Evolutionary conservation across 208 protist genomes (phyloP), one percentile per base, ranked within the genome.

Genomic region (Acanthamoeba healyi): DNA sequence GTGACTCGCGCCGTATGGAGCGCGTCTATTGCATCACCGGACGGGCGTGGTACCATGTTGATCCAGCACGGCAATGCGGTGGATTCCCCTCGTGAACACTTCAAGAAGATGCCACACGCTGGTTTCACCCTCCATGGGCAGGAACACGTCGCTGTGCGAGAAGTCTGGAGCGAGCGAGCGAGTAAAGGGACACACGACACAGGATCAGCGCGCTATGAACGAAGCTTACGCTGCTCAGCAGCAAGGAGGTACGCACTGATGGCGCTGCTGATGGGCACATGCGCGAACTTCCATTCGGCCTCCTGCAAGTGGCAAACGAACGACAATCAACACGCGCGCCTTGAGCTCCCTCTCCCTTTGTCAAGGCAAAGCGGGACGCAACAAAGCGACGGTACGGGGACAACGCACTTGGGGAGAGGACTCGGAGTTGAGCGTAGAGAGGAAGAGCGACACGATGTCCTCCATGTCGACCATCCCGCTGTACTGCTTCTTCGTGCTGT

Each of bases 81-180:
- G 54, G n/a, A 88, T 42, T 7, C 81, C 81, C 54, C 81, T 88
- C 54, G 81, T 88, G 40, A 88, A 88, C 44, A 61, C 32, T 24
- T 88, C 81, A 34, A 88, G 6, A 7, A 63, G 32, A 24, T 88
- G 44, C 44, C 54, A 88, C 2, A 88, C 19, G 44, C 49, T 65
- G 49, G 40, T 65, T 15, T 63, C 54, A 34, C 44, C 81, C 34
- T 88, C 81, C 54, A 88, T 65, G 14, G 81, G 81, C 42, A 88
- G 46, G 22, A 88, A 88, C 32, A 88, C 81, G 38, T 88, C 81
- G 54, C 81, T 88, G n/a, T 88, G 49, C 22, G 81, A 88, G 19
- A 88, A 88, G 40, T 88, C 81, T 88, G n/a, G 12, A 17, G 7
- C 58, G n/a, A 67, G 4, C 51, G 51, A 29, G n/a, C n/a, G n/a